Base-by-base conservation (phyloP, 306 rosid species). In the Rosa chinensis region DNA sequence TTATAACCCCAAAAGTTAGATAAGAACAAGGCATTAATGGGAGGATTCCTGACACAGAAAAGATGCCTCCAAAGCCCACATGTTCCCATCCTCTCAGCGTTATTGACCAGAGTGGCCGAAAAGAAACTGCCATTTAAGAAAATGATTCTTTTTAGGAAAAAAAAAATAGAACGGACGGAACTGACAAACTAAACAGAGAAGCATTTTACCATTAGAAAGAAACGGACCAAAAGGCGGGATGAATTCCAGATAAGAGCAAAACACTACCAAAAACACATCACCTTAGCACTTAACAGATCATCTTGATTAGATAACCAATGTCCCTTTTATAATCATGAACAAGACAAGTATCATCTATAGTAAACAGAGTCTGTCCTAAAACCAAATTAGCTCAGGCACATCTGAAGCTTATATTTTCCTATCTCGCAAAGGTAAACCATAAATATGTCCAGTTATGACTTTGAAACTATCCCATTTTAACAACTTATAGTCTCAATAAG, bases 1-100 rank as follows among this genome's bases (percentile, higher is more conserved):
- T 61, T 28, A 63, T 56, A 66, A 52, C 20, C 79, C 59, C 7
- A 47, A 42, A 49, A 2, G 1, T 25, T 37, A 12, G 43, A 66
- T 80, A 37, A 74, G 8, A 74, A 74, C 70, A 16, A 73, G 74
- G 83, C 79, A 73, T 47, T 74, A 43, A 28, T 8, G 13, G 39
- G 75, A 23, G 16, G 44, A 66, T 66, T 6, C 45, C 11, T 21
- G 25, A 74, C 61, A 66, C 42, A 52, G 17, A 42, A 32, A 74
- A 53, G 79, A 80, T 66, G 78, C 49, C 18, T 53, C 16, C 10
- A 7, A 7, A 66, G 17, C 35, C 75, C 74, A 53, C 62, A 6
- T 80, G 70, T 74, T 52, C 49, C 32, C 75, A 66, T 53, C 48
- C 59, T 64, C 61, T 20, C 67, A 20, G 21, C 28, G 61, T 28